Evolutionary conservation across 2,329 filamentous ascomycete species (phyloP).

Genomic region (Trichophyton verrucosum): DNA sequence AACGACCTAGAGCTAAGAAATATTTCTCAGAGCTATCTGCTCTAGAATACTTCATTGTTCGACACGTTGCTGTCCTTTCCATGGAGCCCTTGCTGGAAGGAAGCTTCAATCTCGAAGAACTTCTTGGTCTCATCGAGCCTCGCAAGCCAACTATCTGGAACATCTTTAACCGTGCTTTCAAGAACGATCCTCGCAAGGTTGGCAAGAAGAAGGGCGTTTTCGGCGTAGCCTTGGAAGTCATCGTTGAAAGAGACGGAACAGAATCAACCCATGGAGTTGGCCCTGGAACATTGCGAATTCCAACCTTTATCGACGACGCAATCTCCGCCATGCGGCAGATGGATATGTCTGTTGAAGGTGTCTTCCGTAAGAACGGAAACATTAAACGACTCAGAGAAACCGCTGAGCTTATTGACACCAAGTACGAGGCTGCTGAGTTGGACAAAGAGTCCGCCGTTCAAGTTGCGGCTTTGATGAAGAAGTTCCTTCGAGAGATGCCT

Average conservation of each 20-base stretch:
- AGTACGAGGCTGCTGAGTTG: conserved; percentile 73
- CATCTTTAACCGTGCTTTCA: conserved; percentile 93
- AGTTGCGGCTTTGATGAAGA: conserved; percentile 84
- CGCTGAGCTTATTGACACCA: conserved; percentile 73
- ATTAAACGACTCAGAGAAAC: conserved; percentile 86
- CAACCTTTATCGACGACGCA: conserved; percentile 87
- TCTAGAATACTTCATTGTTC: conserved; percentile 92
- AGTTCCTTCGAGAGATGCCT: conserved; percentile 85
- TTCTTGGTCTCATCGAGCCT: conserved; percentile 84
- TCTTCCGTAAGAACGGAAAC: conserved; percentile 98
- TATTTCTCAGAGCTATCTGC: conserved; percentile 96
- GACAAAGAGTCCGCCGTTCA: conserved; percentile 85
- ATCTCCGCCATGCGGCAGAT: conserved; percentile 94
- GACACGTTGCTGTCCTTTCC: conserved; percentile 84
- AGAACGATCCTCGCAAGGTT: conserved; percentile 57
- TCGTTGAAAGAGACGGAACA: conserved; percentile 85
- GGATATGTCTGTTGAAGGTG: conserved; percentile 96
- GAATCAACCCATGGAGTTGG: conserved; percentile 97
- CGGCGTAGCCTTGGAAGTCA: conserved; percentile 72
- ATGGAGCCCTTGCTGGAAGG: conserved; percentile 87
- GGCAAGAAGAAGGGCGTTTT: conserved; percentile 91
- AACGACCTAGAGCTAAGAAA: conserved; percentile 49
- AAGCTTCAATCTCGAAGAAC: conserved; percentile 85
- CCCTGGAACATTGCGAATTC: conserved; percentile 77
- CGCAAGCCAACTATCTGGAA: conserved; percentile 95